A percentile compares a stretch with the other conserved stretches of the same genome.
phyloP scores from a whole-genome alignment of 2,329 filamentous ascomycete species.

The Chaetomiaceae sp. region DNA sequence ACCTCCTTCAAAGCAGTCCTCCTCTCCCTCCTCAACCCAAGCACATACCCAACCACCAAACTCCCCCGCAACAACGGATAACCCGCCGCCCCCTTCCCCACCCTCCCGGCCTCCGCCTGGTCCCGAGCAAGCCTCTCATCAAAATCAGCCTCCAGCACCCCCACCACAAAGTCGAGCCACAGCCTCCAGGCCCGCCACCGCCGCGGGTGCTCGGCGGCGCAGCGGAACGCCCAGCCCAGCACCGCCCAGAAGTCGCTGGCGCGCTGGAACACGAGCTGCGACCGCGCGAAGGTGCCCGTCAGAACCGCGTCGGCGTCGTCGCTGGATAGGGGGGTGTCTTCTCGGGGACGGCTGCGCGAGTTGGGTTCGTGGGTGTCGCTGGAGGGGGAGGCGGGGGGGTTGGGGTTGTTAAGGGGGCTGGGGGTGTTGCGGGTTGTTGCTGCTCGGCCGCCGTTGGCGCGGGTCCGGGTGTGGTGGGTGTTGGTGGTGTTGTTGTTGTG shows the following conservation, averaged over 20 bases:
- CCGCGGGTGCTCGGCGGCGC: conserved; percentile 64
- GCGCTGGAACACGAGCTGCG: conserved; percentile 63
- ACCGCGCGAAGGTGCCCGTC: conserved; percentile 42
- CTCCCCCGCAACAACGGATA: conserved; percentile 43
- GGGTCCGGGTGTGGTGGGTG: not conserved
- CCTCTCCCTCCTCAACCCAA: conserved; percentile 33
- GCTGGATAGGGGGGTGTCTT: no score
- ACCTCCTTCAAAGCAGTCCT: conserved; percentile 50
- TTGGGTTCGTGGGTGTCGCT: no score
- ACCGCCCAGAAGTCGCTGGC: conserved; percentile 85
- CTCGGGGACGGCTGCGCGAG: no score
- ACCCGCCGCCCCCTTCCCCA: conserved; percentile 18
- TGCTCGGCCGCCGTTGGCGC: conserved; percentile 30
- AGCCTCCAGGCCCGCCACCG: conserved; percentile 78
- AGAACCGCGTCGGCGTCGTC: conserved; percentile 40
- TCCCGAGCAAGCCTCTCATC: conserved; percentile 51
- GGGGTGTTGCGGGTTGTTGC: not conserved
- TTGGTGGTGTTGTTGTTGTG: not conserved
- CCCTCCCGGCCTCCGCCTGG: conserved; percentile 17
- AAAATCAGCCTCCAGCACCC: conserved; percentile 70
- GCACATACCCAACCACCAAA: conserved; percentile 58
- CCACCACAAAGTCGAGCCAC: conserved; percentile 76
- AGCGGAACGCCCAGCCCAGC: conserved; percentile 90
- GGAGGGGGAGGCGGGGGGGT: conserved; percentile 20
- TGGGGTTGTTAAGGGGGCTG: conserved; percentile 37